These are phyloP conservation scores for Monascus purpureus DNA, from an alignment of 495 filamentous ascomycete species.

Conservation along the genomic window DNA sequence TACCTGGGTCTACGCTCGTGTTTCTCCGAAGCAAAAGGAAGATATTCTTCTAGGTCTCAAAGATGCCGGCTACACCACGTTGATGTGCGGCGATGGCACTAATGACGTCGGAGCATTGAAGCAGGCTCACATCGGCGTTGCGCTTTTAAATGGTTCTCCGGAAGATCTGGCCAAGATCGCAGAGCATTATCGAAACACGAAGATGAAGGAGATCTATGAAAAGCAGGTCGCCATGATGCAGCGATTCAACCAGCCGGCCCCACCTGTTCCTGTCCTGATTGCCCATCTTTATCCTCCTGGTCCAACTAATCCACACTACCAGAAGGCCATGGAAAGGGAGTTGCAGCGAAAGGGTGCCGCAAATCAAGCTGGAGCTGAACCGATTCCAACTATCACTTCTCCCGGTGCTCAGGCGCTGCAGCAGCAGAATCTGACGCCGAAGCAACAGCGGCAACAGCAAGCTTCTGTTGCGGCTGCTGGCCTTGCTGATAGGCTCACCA, in stretches of 20 bases:
- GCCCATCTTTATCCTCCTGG: slow-evolving; percentile 92
- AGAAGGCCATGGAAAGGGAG: slow-evolving; percentile 81
- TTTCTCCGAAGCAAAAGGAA: slow-evolving; percentile 97
- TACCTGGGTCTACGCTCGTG: slow-evolving; percentile 95
- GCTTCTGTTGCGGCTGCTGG: slow-evolving; percentile 57
- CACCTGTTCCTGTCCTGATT: slow-evolving; percentile 79
- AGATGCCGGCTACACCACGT: slow-evolving; percentile 90
- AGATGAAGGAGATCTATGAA: slow-evolving; percentile 98
- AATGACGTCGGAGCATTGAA: slow-evolving; percentile 98
- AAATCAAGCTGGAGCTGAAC: slow-evolving; percentile 21
- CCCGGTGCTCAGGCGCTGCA: slow-evolving; percentile 51
- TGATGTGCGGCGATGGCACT: slow-evolving; percentile 98
- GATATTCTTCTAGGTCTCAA: slow-evolving; percentile 93
- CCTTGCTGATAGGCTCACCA: slow-evolving; percentile 77
- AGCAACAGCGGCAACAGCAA: slow-evolving; percentile 47
- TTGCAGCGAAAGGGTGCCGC: slow-evolving; percentile 53
- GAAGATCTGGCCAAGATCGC: slow-evolving; percentile 83
- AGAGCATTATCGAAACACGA: slow-evolving; percentile 82
- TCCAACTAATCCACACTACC: slow-evolving; percentile 83
- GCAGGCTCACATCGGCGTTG: slow-evolving; percentile 95
- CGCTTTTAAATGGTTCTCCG: slow-evolving; percentile 85
- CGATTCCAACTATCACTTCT: slow-evolving; percentile 53
- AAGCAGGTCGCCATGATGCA: slow-evolving; percentile 85
- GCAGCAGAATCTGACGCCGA: slow-evolving; percentile 39
- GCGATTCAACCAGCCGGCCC: slow-evolving; percentile 80